phyloP scores from a whole-genome alignment of 768 basidiomycete genomes.

The Leccinum ochraceum region DNA sequence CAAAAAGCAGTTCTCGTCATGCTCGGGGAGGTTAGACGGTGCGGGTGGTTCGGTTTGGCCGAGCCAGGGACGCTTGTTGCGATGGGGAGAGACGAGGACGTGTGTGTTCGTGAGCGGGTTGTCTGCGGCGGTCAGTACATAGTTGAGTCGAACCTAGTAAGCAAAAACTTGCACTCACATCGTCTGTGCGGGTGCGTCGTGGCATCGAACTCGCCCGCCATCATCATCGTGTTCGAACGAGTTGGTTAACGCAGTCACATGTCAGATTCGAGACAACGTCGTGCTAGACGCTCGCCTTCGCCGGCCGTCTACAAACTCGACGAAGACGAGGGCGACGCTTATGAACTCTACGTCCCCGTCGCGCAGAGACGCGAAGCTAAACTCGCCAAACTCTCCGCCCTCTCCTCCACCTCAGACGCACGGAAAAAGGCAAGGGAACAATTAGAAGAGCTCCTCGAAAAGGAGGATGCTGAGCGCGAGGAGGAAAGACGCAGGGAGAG shows the following conservation, averaged over 20 bases:
- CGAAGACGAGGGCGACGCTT: constrained; percentile 58
- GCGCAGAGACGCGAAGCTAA: constrained; percentile 81
- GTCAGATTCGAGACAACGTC: constrained; percentile 48
- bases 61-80: constrained; percentile 88
- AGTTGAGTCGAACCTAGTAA: neutral
- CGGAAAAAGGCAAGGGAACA: constrained; percentile 48
- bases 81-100: constrained; percentile 86
- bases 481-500: constrained; percentile 76
- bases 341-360: constrained; percentile 87
- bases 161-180: constrained; percentile 42
- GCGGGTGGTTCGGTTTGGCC: constrained; percentile 79
- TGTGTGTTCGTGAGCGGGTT: constrained; percentile 80
- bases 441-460: constrained; percentile 60
- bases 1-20: constrained; percentile 80
- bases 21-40: constrained; percentile 49
- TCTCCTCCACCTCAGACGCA: constrained; percentile 51
- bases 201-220: constrained; percentile 51
- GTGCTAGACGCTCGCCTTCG: constrained; percentile 57
- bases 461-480: constrained; percentile 74
- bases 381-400: constrained; percentile 70
- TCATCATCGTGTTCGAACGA: constrained; percentile 21
- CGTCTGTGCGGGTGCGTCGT: constrained; percentile 69
- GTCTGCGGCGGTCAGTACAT: constrained; percentile 40
- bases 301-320: constrained; percentile 60
- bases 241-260: constrained; percentile 8